Evolutionary conservation across 345 rosid species (phyloP).

Genomic region (Viola odorata): DNA sequence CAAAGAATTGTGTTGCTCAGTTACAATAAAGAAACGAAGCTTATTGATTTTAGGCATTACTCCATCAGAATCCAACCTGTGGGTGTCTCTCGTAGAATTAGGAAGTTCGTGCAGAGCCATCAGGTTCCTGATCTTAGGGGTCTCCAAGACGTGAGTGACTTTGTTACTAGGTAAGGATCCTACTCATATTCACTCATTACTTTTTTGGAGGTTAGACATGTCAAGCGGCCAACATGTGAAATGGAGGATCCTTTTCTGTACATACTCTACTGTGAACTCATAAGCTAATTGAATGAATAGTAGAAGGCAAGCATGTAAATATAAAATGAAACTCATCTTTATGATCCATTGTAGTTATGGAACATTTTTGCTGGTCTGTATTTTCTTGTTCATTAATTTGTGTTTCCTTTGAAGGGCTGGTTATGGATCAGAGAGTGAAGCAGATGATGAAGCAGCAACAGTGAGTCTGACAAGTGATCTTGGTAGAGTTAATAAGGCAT

Average conservation of each 20-base stretch:
- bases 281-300: not conserved
- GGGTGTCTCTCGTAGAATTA: conserved; percentile 79
- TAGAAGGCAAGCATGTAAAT: not conserved
- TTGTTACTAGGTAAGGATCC: conserved; percentile 70
- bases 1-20: conserved; percentile 86
- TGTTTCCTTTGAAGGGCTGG: conserved; percentile 53
- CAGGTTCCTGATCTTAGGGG: conserved; percentile 82
- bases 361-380: not conserved
- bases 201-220: not conserved
- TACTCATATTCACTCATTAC: not conserved
- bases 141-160: conserved; percentile 88
- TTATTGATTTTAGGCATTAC: conserved; percentile 81
- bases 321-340: not conserved
- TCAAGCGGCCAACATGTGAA: not conserved
- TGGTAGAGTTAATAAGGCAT: conserved; percentile 63
- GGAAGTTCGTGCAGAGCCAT: conserved; percentile 85
- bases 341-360: not conserved
- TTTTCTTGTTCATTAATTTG: conserved; percentile 2
- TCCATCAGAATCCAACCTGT: conserved; percentile 85
- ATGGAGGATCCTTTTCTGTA: not conserved
- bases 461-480: conserved; percentile 73
- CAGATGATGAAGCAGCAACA: conserved; percentile 87
- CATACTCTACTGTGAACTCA: not conserved
- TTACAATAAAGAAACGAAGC: conserved; percentile 85
- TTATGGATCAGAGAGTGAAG: conserved; percentile 96